Base-by-base conservation (phyloP, 768 basidiomycete genomes). In the Rhodotorula babjevae region DNA sequence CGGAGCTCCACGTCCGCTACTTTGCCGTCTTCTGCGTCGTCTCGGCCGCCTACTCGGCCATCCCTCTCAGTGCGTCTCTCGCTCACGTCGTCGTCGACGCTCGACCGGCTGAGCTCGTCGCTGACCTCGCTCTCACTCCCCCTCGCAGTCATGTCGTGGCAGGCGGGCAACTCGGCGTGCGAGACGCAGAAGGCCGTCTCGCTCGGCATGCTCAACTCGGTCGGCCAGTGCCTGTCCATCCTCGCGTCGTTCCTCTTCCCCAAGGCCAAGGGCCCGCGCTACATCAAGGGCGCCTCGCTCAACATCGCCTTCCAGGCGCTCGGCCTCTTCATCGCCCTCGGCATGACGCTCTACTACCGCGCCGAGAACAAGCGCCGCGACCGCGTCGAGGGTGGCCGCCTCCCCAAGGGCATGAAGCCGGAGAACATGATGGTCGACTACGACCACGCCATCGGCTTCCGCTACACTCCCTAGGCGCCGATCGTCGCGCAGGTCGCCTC, bases 191-290 rank as follows among this genome's bases (percentile, higher is more conserved):
- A 82, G 44, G 83, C 83, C 11, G 79, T 36, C 58, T 27, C 40
- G 3, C 75, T 83, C 40, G 83, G 82, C 25, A 81, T 81, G 80
- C 79, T 83, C 58, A 83, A 83, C 78, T 36, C 60, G n/a, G 44
- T 61, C 60, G 60, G 44, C 16, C 82, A 83, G 69, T 82, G 81
- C 72, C 76, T 84, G 14, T 77, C 78, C 12, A 76, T 82, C 65
- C 65, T 78, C 57, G 79, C 78, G 25, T 67, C 78, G 40, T 80
- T 78, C 78, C 67, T 72, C 60, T 79, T 83, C 81, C 82, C 82
- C 1, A 65, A 63, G 3, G 47, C 25, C 36, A 77, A 83, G 68
- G 81, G 81, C 0, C 83, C 83, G 2, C 70, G 76, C 25, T 83
- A 68, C 79, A 64, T 62, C 68, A 82, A 81, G 67, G 82, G 82